Evolutionary conservation across 2,329 filamentous ascomycete genomes (phyloP).

Genomic region (Ophiosphaerella korrae): DNA sequence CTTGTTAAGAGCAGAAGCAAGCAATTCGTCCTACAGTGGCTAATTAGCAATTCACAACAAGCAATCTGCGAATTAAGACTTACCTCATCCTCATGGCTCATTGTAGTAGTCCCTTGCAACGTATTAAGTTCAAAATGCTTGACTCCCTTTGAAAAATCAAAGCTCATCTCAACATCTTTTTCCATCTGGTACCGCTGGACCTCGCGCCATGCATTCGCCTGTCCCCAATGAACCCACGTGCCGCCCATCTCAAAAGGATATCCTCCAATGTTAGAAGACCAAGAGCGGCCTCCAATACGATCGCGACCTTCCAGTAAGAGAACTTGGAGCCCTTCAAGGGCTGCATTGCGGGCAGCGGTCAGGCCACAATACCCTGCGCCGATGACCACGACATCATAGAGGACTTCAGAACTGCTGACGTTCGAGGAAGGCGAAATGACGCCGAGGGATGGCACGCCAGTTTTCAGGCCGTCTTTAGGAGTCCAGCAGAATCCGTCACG

Average conservation of each 20-base stretch:
- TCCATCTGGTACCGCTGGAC: slow-evolving; percentile 54
- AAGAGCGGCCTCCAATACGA: slow-evolving; percentile 52
- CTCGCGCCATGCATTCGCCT: slow-evolving; percentile 41
- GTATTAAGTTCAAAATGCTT: slow-evolving; percentile 51
- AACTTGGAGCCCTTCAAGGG: slow-evolving; percentile 27
- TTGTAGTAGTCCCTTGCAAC: slow-evolving; percentile 30
- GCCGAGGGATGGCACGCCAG: slow-evolving; percentile 30
- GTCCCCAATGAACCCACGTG: slow-evolving; percentile 46
- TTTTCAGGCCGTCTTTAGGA: slow-evolving; percentile 30
- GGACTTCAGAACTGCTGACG: slow-evolving; percentile 9
- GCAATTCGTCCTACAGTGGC: slow-evolving; percentile 23
- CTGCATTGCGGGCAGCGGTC: slow-evolving; percentile 29
- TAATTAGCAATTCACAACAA: neutral
- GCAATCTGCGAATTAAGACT: neutral
- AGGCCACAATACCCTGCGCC: slow-evolving; percentile 33
- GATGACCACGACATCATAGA: slow-evolving; percentile 30
- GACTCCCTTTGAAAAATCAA: slow-evolving; percentile 50
- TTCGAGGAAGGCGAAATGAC: slow-evolving; percentile 22
- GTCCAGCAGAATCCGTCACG: slow-evolving; percentile 34
- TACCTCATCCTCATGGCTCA: slow-evolving; percentile 53
- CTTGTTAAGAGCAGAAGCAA: slow-evolving; percentile 44
- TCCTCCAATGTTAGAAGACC: slow-evolving; percentile 45
- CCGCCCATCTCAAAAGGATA: slow-evolving; percentile 50
- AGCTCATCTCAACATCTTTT: slow-evolving; percentile 35
- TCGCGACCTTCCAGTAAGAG: slow-evolving; percentile 49